These are phyloP conservation scores for Kernera saxatilis DNA, from an alignment of 345 rosid species.

Conservation along the genomic window DNA sequence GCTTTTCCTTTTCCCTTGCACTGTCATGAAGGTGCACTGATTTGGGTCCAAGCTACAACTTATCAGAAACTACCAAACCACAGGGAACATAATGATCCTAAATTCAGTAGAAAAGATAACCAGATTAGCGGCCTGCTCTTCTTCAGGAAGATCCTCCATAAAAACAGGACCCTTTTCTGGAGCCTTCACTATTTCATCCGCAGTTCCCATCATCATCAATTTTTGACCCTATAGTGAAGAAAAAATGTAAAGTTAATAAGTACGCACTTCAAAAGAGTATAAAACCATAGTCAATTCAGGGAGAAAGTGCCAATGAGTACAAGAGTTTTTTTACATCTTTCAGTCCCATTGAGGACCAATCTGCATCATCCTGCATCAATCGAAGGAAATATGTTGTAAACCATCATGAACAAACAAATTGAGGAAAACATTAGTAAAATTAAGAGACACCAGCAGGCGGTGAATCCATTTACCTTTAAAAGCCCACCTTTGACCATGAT, in stretches of 20 bases:
- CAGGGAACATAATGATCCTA: background rate
- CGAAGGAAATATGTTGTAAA: background rate
- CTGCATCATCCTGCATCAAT: conserved; percentile 77
- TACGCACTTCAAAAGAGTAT: background rate
- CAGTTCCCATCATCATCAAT: conserved; percentile 99
- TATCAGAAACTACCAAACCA: background rate
- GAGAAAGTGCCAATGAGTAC: background rate
- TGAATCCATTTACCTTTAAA: conserved; percentile 48
- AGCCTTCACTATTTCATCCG: conserved; percentile 90
- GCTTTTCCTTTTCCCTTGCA: background rate
- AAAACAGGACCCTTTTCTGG: conserved; percentile 86
- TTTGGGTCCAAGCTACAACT: background rate
- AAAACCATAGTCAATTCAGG: background rate
- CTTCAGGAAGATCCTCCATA: conserved; percentile 96
- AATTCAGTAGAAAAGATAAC: conserved; percentile 28
- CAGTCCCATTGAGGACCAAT: conserved; percentile 76
- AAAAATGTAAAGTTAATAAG: background rate
- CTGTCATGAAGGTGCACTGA: background rate
- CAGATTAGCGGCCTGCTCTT: conserved; percentile 69
- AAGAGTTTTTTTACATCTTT: conserved; percentile 44
- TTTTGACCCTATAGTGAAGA: conserved; percentile 64
- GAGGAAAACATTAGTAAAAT: background rate
- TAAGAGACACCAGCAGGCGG: background rate
- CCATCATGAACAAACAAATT: background rate
- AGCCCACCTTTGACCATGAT: conserved; percentile 94